Evolutionary conservation across 2,329 filamentous ascomycete genomes (phyloP), one percentile per base, ranked within the genome.

Genomic region (Metarhizium robertsii): DNA sequence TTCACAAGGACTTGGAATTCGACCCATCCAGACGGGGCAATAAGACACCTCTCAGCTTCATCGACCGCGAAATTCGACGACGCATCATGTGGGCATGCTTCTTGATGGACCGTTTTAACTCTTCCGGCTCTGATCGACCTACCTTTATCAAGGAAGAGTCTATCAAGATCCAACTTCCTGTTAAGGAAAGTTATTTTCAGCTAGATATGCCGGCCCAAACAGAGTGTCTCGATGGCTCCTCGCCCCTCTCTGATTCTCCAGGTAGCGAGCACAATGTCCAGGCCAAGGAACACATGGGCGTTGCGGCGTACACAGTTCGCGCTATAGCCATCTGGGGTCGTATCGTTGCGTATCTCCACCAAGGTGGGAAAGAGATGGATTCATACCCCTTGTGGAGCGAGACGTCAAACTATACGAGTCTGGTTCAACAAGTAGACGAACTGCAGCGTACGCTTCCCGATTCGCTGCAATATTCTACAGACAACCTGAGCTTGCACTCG

Each of bases 11-110:
- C 68, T 79, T 96, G 32, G 90, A 95, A 59, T 84, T 88, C 64
- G 90, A 95, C 62, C 88, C 42, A 25, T 50, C 89, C 0, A 72
- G 83, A 40, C 80, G 79, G n/a, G 75, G 79, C n/a, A 80, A 79
- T 20, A 76, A 80, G 13, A 78, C 79, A 2, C 83, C 87, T 59
- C 79, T 94, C 53, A 96, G 90, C 66, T 94, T 94, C 62, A 90
- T 92, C 16, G 94, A 97, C 68, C 86, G 90, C 32, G 94, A 99
- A 69, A 96, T 97, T 54, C 82, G 94, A 58, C 79, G 94, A 61
- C 83, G 94, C 55, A 94, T 91, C 2, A 97, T 99, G 92, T 99
- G 94, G 94, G 89, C 92, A 13, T 97, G 92, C 67, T 96, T 96
- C 65, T 71, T 96, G 55, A 96, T 97, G 92, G 94, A 99, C 68